These are phyloP conservation scores for Candida dajiaensis DNA, from an alignment of 805 yeast species.

Conservation along the genomic window DNA sequence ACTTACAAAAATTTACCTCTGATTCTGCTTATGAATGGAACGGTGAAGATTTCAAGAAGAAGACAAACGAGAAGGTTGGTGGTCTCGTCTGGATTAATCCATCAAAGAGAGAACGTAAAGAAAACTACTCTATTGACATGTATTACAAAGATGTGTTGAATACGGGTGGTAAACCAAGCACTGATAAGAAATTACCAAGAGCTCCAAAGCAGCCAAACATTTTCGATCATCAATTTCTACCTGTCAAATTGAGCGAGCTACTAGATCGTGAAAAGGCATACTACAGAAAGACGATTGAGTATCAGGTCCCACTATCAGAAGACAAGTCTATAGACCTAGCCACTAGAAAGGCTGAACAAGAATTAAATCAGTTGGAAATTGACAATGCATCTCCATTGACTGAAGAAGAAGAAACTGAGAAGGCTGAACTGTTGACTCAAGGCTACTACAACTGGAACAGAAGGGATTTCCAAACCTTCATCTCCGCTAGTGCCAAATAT, in stretches of 20 bases:
- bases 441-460: slow-evolving; percentile 85
- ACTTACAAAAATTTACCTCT: slow-evolving; percentile 67
- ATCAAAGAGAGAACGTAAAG: slow-evolving; percentile 76
- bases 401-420: slow-evolving; percentile 68
- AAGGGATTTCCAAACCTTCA: slow-evolving; percentile 80
- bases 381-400: slow-evolving; percentile 75
- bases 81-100: slow-evolving; percentile 77
- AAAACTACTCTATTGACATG: slow-evolving; percentile 81
- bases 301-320: slow-evolving; percentile 55
- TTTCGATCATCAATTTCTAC: slow-evolving; percentile 89
- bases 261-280: slow-evolving; percentile 78
- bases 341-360: slow-evolving; percentile 37
- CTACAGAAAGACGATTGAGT: slow-evolving; percentile 62
- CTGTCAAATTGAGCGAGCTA: slow-evolving; percentile 66
- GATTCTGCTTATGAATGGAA: slow-evolving; percentile 85
- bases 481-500: slow-evolving; percentile 65
- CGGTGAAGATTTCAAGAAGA: slow-evolving; percentile 75
- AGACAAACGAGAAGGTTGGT: slow-evolving; percentile 41
- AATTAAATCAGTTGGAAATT: slow-evolving; percentile 65
- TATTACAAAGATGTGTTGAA: slow-evolving; percentile 78
- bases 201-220: slow-evolving; percentile 81
- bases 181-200: slow-evolving; percentile 52
- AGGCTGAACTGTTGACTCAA: slow-evolving; percentile 48
- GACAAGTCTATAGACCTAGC: slow-evolving; percentile 38
- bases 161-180: slow-evolving; percentile 54